Percentiles rank a stretch among this genome's conserved stretches.
These are phyloP conservation scores for Exophiala calicioides DNA, from an alignment of 2,329 filamentous ascomycete genomes.

Conservation along the genomic window DNA sequence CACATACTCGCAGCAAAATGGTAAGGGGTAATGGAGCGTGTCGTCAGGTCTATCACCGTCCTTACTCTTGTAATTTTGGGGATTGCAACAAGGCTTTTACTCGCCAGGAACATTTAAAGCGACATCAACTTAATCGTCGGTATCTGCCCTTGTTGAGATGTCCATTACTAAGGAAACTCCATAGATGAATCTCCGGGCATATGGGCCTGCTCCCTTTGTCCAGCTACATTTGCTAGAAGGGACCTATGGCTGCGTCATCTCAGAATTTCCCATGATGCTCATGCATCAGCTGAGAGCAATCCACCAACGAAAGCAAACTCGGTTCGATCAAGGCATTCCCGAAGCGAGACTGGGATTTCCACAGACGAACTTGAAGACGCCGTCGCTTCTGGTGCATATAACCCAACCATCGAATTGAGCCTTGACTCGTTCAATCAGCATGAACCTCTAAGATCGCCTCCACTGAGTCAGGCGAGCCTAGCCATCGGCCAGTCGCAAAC, in stretches of 20 bases:
- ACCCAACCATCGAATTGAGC: background rate
- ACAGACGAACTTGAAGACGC: background rate
- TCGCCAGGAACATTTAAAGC: conserved; percentile 59
- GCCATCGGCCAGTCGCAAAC: background rate
- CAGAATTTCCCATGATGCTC: conserved; percentile 3
- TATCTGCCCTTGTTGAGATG: background rate
- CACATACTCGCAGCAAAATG: conserved; percentile 7
- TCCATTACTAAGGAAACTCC: background rate
- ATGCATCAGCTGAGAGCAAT: conserved; percentile 1
- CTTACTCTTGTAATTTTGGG: conserved; percentile 6
- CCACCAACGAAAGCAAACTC: too few relatives aligned
- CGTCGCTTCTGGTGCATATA: background rate
- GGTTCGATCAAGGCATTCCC: background rate
- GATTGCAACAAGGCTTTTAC: conserved; percentile 57
- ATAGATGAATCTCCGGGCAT: background rate
- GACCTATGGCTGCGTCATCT: conserved; percentile 13
- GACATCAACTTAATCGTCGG: conserved; percentile 31
- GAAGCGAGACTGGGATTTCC: background rate
- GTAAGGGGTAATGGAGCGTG: background rate
- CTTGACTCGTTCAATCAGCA: too few relatives aligned
- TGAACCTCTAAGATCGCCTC: too few relatives aligned
- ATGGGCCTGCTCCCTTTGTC: conserved; percentile 5
- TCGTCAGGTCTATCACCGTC: background rate
- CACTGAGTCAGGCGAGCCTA: too few relatives aligned
- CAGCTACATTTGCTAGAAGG: conserved; percentile 8